These are phyloP conservation scores for Pseudopyrenochaeta lycopersici DNA, from an alignment of 2,329 filamentous ascomycete species.

Conservation along the genomic window DNA sequence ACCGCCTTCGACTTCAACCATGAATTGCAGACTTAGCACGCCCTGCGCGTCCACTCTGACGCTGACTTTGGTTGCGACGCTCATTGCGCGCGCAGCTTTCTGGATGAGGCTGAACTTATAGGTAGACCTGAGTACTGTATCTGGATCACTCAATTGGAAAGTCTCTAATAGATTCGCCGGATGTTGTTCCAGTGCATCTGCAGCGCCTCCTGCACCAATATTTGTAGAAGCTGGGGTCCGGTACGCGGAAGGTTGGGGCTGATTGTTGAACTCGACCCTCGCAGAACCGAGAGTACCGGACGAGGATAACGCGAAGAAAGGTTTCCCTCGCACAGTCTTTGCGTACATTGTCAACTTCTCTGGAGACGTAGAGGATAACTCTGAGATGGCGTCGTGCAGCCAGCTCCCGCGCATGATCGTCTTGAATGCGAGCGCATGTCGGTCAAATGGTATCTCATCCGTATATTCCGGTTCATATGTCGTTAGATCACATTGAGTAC, in stretches of 20 bases:
- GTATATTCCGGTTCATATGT: constrained; percentile 75
- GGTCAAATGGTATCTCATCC: constrained; percentile 90
- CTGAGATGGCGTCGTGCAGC: constrained; percentile 75
- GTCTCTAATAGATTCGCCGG: constrained; percentile 71
- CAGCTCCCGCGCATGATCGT: constrained; percentile 88
- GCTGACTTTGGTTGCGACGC: constrained; percentile 89
- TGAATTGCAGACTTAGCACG: constrained; percentile 92
- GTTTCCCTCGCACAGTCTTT: constrained; percentile 54
- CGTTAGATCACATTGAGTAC: constrained; percentile 79
- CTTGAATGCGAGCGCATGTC: constrained; percentile 83
- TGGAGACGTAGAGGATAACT: constrained; percentile 75
- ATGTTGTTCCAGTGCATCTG: constrained; percentile 2
- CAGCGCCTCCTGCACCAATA: constrained; percentile 5
- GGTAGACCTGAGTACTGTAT: constrained; percentile 58
- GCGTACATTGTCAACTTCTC: constrained; percentile 71
- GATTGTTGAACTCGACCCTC: constrained; percentile 66
- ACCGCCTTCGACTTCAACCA: constrained; percentile 79
- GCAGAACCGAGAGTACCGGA: constrained; percentile 68
- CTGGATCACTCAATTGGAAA: constrained; percentile 64
- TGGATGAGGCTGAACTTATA: constrained; percentile 91
- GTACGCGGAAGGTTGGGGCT: constrained; percentile 33
- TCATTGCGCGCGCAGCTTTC: constrained; percentile 91
- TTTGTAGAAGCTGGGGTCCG: constrained; percentile 25
- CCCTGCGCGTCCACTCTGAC: constrained; percentile 87
- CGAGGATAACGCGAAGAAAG: constrained; percentile 76